Evolutionary conservation across 2,329 filamentous ascomycete species (phyloP).

Genomic region (Pestalotiopsis sp.): DNA sequence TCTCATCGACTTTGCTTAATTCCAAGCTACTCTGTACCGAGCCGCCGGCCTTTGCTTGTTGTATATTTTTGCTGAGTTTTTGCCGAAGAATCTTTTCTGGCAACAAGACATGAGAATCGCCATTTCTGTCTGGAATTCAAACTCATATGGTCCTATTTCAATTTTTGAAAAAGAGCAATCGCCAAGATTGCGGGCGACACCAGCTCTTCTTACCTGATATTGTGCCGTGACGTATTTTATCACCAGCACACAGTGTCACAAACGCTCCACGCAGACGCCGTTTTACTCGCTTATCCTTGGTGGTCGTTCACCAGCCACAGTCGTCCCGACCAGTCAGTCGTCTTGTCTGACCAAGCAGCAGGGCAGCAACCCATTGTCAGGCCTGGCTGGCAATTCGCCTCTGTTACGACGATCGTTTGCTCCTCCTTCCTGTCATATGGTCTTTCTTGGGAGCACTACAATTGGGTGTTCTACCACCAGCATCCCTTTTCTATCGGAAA

Average conservation of each 20-base stretch:
- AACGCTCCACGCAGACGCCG: not conserved
- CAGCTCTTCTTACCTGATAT: not conserved
- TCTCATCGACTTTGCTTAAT: not conserved
- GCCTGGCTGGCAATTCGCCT: conserved; percentile 11
- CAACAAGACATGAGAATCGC: conserved; percentile 10
- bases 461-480: not conserved
- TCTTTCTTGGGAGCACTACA: conserved; percentile 9
- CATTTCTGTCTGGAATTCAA: conserved; percentile 2
- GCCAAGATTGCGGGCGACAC: not conserved
- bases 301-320: conserved; percentile 12
- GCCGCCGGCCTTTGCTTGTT: not conserved
- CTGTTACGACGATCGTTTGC: conserved; percentile 15
- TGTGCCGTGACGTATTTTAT: not conserved
- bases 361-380: not conserved
- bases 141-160: conserved; percentile 7
- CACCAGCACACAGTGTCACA: not conserved
- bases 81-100: not conserved
- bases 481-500: conserved; percentile 1
- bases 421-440: conserved; percentile 4
- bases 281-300: not conserved
- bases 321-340: not conserved
- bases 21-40: not conserved
- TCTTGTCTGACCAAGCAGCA: not conserved
- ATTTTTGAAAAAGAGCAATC: conserved; percentile 12
- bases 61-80: not conserved